Evolutionary conservation across 345 rosid species (phyloP).

Genomic region (Isatis tinctoria): DNA sequence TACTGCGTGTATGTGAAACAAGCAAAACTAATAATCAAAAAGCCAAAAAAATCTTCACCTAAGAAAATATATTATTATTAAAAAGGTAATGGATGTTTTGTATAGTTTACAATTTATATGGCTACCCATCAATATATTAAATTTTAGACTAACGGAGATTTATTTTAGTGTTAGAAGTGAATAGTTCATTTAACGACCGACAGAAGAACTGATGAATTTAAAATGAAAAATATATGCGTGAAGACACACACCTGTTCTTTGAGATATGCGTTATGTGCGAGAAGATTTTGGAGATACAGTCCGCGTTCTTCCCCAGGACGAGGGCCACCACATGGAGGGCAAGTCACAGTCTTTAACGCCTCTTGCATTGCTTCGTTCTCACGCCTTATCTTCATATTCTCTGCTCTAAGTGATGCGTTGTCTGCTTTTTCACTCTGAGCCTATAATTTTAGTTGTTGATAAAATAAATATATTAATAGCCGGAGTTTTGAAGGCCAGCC

Average conservation of each 20-base stretch:
- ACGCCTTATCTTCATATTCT: conserved; percentile 47
- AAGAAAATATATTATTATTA: neutral
- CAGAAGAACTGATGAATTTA: neutral
- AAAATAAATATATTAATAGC: neutral
- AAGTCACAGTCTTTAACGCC: conserved; percentile 52
- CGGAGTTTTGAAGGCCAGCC: neutral
- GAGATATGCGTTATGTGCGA: conserved; percentile 41
- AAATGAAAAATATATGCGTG: neutral
- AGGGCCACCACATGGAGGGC: conserved; percentile 75
- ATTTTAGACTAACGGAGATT: neutral
- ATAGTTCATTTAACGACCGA: neutral
- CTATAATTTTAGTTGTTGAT: too few species aligned
- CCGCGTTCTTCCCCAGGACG: conserved; percentile 45
- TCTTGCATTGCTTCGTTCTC: conserved; percentile 54
- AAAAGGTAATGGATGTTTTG: neutral
- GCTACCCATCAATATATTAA: neutral
- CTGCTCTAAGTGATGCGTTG: conserved; percentile 46
- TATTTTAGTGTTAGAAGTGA: neutral
- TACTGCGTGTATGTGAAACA: neutral
- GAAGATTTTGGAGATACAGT: conserved; percentile 37
- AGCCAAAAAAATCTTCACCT: neutral
- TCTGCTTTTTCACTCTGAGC: conserved; percentile 47
- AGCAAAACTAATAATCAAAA: neutral
- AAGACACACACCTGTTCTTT: conserved; percentile 45
- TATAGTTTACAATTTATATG: neutral